Conservation (phyloP, 176 grass and related monocot species). For the Bolboschoenus planiculmis region DNA sequence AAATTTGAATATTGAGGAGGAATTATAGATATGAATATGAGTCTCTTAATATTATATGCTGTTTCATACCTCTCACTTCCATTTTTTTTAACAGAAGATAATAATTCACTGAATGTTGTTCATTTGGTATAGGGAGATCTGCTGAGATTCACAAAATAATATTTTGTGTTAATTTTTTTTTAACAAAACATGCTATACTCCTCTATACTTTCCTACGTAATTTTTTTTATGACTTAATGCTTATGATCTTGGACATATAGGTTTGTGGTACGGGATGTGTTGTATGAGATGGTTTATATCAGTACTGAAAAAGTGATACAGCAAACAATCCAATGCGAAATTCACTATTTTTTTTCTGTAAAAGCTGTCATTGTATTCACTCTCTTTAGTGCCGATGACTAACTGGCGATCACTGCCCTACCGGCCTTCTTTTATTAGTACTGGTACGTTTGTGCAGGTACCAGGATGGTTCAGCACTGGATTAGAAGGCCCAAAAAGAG, state of each 20-base stretch:
- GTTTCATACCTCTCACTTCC: background rate
- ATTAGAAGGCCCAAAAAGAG: background rate
- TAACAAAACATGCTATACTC: background rate
- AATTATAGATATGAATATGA: constrained; percentile 4
- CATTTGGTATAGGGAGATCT: background rate
- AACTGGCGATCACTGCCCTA: background rate
- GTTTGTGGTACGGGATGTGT: background rate
- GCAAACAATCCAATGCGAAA: background rate
- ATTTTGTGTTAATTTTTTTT: background rate
- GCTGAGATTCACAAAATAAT: background rate
- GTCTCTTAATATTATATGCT: background rate
- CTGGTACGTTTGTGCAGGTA: background rate
- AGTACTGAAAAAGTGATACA: background rate
- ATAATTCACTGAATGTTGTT: background rate
- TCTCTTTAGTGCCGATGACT: background rate
- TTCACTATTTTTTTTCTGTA: background rate
- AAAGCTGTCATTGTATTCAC: background rate
- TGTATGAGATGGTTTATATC: background rate
- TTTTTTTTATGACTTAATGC: background rate
- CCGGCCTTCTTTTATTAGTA: background rate
- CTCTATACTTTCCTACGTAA: background rate
- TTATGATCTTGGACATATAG: background rate
- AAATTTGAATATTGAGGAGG: constrained; percentile 3
- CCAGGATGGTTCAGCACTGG: background rate
- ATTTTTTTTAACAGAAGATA: background rate